Evolutionary conservation across 192 early-diverging fungal genomes (phyloP), one percentile per base, ranked within the genome.

Genomic region (Backusella liffmaniae): DNA sequence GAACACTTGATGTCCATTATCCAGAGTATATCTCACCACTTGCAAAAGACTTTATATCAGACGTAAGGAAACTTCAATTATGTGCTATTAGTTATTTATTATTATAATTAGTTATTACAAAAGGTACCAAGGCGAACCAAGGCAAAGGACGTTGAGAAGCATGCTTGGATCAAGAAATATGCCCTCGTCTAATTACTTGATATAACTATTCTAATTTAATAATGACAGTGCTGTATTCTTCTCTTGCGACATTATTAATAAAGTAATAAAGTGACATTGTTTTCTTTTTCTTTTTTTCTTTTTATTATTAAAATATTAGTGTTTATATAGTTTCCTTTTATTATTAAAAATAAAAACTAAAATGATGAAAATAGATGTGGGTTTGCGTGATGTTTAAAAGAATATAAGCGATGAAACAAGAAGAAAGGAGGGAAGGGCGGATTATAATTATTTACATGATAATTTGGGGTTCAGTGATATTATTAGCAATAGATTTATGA

Each of bases 391-490:
- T 29, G 26, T 35, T 59, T 70, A 70, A 29, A 73, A 36, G 8
- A 70, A 23, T 66, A 76, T 18, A 53, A 37, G 42, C 9, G 23
- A 29, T 23, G 21, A 46, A 78, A 62, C n/a, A 30, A 15, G 15
- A 44, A 15, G 42, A 70, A 29, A 13, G 3, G 12, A 23, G 39
- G 12, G n/a, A 68, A 70, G 12, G 10, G 10, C 21, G 36, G 12
- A 29, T 44, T 75, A 35, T 75, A 59, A 65, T 44, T 75, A 75
- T 88, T 89, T 93, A 98, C 97, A 97, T 97, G 87, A 97, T 92
- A 79, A 98, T 98, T 76, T 91, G 90, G 30, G 96, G 96, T 86
- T 97, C 95, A 75, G 93, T 91, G 74, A 98, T 93, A 82, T 93
- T 97, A 39, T 86, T 79, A 70, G 88, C 89, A 79, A 98, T 96